Conservation (phyloP, 257 asterid genomes). For the Buddleja alternifolia region DNA sequence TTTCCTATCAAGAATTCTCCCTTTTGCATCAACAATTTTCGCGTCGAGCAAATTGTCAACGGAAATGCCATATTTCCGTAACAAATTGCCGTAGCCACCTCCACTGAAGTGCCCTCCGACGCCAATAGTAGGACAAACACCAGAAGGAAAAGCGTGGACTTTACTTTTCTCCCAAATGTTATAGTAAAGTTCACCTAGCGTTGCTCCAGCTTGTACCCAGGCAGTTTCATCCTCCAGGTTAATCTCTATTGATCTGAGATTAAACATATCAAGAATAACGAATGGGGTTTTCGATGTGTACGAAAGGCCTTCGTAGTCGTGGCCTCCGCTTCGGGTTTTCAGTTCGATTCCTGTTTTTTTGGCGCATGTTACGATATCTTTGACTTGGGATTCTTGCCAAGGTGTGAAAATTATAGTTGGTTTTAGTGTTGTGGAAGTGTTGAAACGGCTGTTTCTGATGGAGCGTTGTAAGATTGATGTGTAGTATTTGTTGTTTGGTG, state of each 20-base stretch:
- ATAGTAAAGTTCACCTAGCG: constrained; percentile 35
- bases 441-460: constrained; percentile 37
- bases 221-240: constrained; percentile 20
- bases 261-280: constrained; percentile 31
- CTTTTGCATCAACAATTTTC: constrained; percentile 31
- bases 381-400: constrained; percentile 26
- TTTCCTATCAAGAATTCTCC: constrained; percentile 29
- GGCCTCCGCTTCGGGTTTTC: constrained; percentile 44
- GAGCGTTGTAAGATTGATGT: not conserved
- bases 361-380: constrained; percentile 26
- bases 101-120: constrained; percentile 41
- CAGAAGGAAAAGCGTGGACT: constrained; percentile 35
- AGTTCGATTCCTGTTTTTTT: not conserved
- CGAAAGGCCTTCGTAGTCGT: constrained; percentile 41
- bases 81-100: constrained; percentile 40
- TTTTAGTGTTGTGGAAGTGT: constrained; percentile 20
- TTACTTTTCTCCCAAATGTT: constrained; percentile 32
- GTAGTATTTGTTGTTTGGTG: constrained; percentile 24
- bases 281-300: constrained; percentile 24
- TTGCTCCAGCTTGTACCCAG: constrained; percentile 39
- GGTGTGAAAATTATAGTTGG: constrained; percentile 31
- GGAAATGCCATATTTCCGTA: constrained; percentile 35
- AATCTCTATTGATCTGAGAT: constrained; percentile 7
- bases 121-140: constrained; percentile 35
- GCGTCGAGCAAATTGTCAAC: constrained; percentile 42